Base-by-base conservation (phyloP, 176 grass and related monocot species). In the Carex parvula region DNA sequence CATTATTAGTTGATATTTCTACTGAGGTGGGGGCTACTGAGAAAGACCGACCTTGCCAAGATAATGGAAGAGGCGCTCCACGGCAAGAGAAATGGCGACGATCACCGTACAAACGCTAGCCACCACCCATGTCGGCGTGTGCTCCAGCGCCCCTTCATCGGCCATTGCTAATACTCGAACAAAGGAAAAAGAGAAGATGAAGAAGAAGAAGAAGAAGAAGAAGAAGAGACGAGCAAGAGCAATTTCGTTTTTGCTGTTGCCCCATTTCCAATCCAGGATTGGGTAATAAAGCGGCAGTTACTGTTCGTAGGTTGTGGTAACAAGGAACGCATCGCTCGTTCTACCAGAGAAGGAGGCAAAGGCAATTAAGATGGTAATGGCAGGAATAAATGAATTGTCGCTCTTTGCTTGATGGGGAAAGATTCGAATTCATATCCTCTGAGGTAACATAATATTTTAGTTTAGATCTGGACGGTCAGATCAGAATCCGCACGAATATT, bases 61-160 rank as follows among this genome's bases (percentile, higher is more conserved):
- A 88, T 65, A 81, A 81, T 94, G 88, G 85, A 99, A 89, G 83
- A 88, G 79, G 26, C 96, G 89, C 91, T 95, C 93, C 20, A 87
- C 85, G 14, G 68, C 39, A 77, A 99, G 84, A 15, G 93, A 99
- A 65, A 98, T 54, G 88, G 72, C 82, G 65, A 99, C 83, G 81
- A 99, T 95, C 55, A 57, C 72, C 11, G 85, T 71, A 83, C 93
- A 99, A n/a, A 99, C 90, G 64, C 21, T 52, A 22, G 90, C 91
- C 66, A 99, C 85, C 21, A 96, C 91, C 91, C 91, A 99, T 16
- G 93, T 94, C 30, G 95, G 88, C 56, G 92, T 95, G 79, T 86
- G 73, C 88, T 88, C 83, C 68, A 87, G 59, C 24, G 85, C 86
- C 22, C 41, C 14, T 30, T 70, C 80, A 14, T 84, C 30, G 2